A percentile compares a stretch with the other conserved stretches of the same genome.
Evolutionary conservation across 495 filamentous ascomycete species (phyloP).

Genomic region (Saxispiralis lemnorum): DNA sequence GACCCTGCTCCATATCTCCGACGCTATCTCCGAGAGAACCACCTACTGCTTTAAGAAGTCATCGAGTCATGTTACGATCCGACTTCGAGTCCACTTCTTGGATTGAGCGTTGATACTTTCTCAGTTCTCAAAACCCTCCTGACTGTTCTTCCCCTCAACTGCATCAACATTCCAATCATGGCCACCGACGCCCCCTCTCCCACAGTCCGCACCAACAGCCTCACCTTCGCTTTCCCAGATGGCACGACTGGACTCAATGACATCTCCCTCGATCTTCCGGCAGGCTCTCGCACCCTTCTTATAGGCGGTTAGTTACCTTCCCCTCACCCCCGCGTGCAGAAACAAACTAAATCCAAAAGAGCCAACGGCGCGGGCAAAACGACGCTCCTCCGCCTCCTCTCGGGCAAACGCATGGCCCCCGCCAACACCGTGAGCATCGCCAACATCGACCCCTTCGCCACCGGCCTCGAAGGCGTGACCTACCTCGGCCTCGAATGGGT

Average conservation of each 20-base stretch:
- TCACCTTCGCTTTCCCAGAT: conserved; percentile 83
- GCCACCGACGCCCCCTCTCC: conserved; percentile 17
- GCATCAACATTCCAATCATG: no score
- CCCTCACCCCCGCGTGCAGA: not conserved
- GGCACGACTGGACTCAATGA: conserved; percentile 51
- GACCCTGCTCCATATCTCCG: no score
- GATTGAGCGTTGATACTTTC: no score
- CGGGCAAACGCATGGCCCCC: conserved; percentile 87
- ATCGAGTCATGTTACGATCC: no score
- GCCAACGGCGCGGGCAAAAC: conserved; percentile 97
- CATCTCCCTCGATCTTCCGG: conserved; percentile 57
- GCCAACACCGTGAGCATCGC: conserved; percentile 49
- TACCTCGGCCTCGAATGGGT: conserved; percentile 98
- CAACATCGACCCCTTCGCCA: conserved; percentile 78
- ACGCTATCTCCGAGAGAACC: no score
- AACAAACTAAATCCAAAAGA: conserved; percentile 22
- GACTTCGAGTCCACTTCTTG: no score
- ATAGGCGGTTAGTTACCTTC: conserved; percentile 53
- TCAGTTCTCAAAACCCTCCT: no score
- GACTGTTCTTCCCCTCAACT: no score
- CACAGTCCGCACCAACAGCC: conserved; percentile 49
- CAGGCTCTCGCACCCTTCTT: conserved; percentile 70
- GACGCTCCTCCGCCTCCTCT: conserved; percentile 72
- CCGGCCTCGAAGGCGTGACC: conserved; percentile 75
- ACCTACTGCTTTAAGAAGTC: no score